phyloP scores from a whole-genome alignment of 2,329 filamentous ascomycete genomes.

The Hymenoscyphus fraxineus region DNA sequence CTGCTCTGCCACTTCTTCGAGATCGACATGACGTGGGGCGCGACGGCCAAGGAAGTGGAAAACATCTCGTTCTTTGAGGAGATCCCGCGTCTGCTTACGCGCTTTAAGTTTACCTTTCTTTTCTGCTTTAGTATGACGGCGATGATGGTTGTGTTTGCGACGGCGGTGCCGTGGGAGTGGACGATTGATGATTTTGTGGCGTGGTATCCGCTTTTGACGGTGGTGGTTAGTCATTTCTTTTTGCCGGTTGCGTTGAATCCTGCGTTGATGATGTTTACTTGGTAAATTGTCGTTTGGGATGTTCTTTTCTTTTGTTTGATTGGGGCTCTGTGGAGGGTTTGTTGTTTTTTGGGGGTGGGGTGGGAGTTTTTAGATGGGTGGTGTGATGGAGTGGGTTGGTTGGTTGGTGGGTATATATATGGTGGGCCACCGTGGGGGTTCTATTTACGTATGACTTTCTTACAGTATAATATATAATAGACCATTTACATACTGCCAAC shows the following conservation, averaged over 20 bases:
- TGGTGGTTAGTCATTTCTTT: conserved; percentile 53
- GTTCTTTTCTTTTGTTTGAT: background rate
- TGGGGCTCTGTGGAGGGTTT: too few species aligned
- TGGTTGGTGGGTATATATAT: too few species aligned
- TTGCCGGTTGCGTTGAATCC: conserved; percentile 60
- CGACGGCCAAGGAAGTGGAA: conserved; percentile 76
- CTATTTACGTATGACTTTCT: too few species aligned
- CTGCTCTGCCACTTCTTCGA: conserved; percentile 77
- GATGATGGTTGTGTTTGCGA: conserved; percentile 47
- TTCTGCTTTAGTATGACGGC: conserved; percentile 45
- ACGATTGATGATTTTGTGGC: conserved; percentile 46
- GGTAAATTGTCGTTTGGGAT: conserved; percentile 50
- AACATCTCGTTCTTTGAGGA: conserved; percentile 18
- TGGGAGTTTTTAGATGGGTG: too few species aligned
- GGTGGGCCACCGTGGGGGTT: too few species aligned
- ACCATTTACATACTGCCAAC: too few species aligned
- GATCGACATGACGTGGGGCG: conserved; percentile 79
- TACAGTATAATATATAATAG: too few species aligned
- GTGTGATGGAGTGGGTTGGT: too few species aligned
- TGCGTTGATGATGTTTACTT: conserved; percentile 60
- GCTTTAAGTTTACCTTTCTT: conserved; percentile 53
- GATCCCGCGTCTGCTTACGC: conserved; percentile 47
- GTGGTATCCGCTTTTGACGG: conserved; percentile 53
- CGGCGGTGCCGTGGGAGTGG: conserved; percentile 26
- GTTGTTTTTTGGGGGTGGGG: too few species aligned